Percentiles rank a stretch among this genome's conserved stretches.
These are phyloP conservation scores for Fraxinus cuspidata DNA, from an alignment of 257 asterid species.

Conservation along the genomic window DNA sequence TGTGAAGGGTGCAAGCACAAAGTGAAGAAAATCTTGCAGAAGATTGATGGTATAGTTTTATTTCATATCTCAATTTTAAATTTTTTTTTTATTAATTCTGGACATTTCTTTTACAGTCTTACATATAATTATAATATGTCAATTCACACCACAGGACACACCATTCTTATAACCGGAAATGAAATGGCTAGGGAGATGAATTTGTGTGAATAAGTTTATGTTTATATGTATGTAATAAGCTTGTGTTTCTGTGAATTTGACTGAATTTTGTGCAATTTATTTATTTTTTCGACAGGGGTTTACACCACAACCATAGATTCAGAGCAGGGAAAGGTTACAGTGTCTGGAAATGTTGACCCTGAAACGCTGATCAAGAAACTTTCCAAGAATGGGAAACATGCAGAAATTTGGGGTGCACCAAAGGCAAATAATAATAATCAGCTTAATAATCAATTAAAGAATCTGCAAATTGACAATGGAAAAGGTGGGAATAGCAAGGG, in stretches of 20 bases:
- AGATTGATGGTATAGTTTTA: conserved; percentile 70
- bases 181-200: too few species aligned
- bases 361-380: conserved; percentile 84
- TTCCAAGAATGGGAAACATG: conserved; percentile 76
- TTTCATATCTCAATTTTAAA: conserved; percentile 24
- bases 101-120: background rate
- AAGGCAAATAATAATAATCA: conserved; percentile 48
- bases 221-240: too few species aligned
- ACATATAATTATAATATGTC: background rate
- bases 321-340: conserved; percentile 85
- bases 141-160: background rate
- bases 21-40: conserved; percentile 93
- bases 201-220: too few species aligned
- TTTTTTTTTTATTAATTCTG: background rate
- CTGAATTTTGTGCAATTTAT: background rate
- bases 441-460: conserved; percentile 57
- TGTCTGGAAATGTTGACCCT: conserved; percentile 83
- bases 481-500: conserved; percentile 52
- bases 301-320: conserved; percentile 74
- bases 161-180: background rate
- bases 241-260: background rate
- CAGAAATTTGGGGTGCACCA: conserved; percentile 85
- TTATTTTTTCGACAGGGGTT: conserved; percentile 50
- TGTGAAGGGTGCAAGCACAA: conserved; percentile 92
- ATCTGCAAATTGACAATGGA: conserved; percentile 57